Evolutionary conservation across 2,329 filamentous ascomycete genomes (phyloP).

Genomic region (Pseudovirgaria hyperparasitica): DNA sequence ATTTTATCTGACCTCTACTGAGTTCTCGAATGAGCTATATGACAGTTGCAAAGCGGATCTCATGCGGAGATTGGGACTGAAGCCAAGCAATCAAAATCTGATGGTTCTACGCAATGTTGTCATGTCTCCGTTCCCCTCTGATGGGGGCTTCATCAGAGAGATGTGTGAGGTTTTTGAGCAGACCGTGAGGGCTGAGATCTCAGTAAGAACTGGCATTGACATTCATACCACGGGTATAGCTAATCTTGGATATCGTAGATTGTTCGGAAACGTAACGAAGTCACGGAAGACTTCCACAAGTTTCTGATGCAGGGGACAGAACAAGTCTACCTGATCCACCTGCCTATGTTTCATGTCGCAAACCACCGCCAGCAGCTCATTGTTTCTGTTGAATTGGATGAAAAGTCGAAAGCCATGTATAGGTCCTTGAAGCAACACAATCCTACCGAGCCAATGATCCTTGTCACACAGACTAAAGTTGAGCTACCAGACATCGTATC

Average conservation of each 20-base stretch:
- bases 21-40: conserved; percentile 29
- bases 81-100: conserved; percentile 21
- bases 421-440: conserved; percentile 11
- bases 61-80: conserved; percentile 28
- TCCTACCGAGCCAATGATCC: conserved; percentile 14
- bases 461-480: conserved; percentile 13
- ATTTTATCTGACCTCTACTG: conserved; percentile 33
- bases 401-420: conserved; percentile 10
- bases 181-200: conserved; percentile 15
- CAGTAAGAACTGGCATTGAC: background rate
- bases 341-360: conserved; percentile 28
- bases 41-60: conserved; percentile 29
- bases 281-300: conserved; percentile 21
- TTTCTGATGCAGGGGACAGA: conserved; percentile 27
- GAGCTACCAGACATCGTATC: conserved; percentile 12
- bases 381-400: conserved; percentile 15
- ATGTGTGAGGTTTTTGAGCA: conserved; percentile 22
- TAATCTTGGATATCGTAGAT: conserved; percentile 1
- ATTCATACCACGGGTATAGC: background rate
- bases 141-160: conserved; percentile 26
- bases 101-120: conserved; percentile 36
- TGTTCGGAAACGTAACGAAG: conserved; percentile 22
- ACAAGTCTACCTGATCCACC: conserved; percentile 21
- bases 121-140: conserved; percentile 34
- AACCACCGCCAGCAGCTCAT: conserved; percentile 30